Base-by-base conservation (phyloP, 2,329 filamentous ascomycete genomes). In the Aspergillus pseudoterreus region DNA sequence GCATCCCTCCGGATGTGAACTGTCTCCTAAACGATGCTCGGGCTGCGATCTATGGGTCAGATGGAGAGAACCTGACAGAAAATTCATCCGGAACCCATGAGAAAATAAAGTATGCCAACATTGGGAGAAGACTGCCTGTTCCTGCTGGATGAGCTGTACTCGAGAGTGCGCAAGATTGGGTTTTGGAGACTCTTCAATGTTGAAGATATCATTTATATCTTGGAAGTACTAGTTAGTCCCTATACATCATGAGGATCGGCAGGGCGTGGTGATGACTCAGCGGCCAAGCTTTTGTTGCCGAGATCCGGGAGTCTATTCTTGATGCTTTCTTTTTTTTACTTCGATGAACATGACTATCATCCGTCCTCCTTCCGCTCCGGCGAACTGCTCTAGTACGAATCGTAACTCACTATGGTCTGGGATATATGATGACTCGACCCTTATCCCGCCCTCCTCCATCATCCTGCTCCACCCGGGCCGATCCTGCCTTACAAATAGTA, bases 1-100 rank as follows among this genome's bases (percentile, higher is more conserved):
- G 80, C 75, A 0, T 71, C 80, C 11, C 59, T 75, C 3, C 47
- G 52, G 2, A 72, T 82, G 63, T 63, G 66, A 6, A 79, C 76
- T 0, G 58, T 68, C 8, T 69, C 68, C 0, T 73, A 74, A 0
- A 57, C 73, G 0, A 52, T 78, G 0, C 76, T 79, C 69, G 66
- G 35, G 74, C 74, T 1, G 75, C 74, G 3, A 64, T 82, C 12
- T 74, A 77, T 50, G 80, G 73, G 0, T 80, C 79, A 0, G 79
- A 82, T 60, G 80, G 80, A 0, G 62, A 78, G 3, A 61, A 69
- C 4, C 44, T 82, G 49, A 75, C 22, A 22, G 22, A 22, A 22
- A 22, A 22, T 22, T 5, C 22, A 5, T 63, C 66, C 0, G 55
- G 63, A 4, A 67, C 66, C 1, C 66, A 73, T 24, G 77, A 81